phyloP scores from a whole-genome alignment of 106 monocot species.

The Dactylorhiza incarnata region DNA sequence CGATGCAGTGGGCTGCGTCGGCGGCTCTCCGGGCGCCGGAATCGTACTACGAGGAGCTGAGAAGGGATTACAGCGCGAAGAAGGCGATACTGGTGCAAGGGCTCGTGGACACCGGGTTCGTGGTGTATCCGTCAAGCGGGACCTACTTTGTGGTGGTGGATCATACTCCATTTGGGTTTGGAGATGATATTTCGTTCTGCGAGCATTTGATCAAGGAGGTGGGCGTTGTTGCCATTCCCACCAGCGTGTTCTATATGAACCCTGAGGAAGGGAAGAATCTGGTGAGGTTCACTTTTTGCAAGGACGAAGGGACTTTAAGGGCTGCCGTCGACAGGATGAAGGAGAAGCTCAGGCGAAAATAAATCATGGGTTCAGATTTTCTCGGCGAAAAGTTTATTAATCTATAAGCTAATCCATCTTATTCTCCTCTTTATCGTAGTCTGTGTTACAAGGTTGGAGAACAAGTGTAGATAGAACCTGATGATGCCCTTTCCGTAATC shows the following conservation, averaged over 20 bases:
- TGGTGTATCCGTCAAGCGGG: slow-evolving; percentile 79
- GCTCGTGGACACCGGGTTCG: slow-evolving; percentile 66
- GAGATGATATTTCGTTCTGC: slow-evolving; percentile 77
- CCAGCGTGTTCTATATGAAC: slow-evolving; percentile 82
- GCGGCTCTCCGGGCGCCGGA: slow-evolving; percentile 63
- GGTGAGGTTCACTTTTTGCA: slow-evolving; percentile 95
- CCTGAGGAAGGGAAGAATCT: slow-evolving; percentile 91
- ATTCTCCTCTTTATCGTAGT: no score
- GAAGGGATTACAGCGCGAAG: slow-evolving; percentile 66
- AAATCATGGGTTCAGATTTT: neutral
- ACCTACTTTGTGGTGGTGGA: slow-evolving; percentile 92
- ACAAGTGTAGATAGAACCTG: no score
- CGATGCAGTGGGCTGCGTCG: slow-evolving; percentile 82
- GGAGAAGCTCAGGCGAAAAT: slow-evolving; percentile 47
- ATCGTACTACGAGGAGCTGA: slow-evolving; percentile 72
- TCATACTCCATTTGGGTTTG: slow-evolving; percentile 94
- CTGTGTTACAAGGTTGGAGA: no score
- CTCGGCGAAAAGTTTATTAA: no score
- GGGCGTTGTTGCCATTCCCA: slow-evolving; percentile 89
- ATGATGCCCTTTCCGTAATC: no score
- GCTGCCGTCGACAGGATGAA: slow-evolving; percentile 86
- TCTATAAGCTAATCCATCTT: no score
- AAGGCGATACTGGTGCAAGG: slow-evolving; percentile 82
- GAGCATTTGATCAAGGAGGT: slow-evolving; percentile 91
- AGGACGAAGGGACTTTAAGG: slow-evolving; percentile 74